phyloP scores from a whole-genome alignment of 148 eudicot species.

The Silene latifolia region DNA sequence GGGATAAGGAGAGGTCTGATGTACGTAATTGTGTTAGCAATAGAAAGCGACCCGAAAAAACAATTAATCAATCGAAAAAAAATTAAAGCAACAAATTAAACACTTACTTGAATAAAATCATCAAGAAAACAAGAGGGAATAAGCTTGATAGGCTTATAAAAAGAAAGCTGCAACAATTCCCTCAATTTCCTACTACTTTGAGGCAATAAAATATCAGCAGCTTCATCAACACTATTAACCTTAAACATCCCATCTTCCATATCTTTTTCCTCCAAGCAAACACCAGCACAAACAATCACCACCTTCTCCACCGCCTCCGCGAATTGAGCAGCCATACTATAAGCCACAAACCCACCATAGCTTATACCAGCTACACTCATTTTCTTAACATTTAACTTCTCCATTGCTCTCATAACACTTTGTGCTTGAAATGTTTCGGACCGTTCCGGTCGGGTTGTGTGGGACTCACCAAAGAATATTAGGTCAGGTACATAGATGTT shows the following conservation, averaged over 20 bases:
- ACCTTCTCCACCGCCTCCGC: slow-evolving; percentile 38
- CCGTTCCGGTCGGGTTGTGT: slow-evolving; percentile 42
- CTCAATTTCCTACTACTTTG: slow-evolving; percentile 43
- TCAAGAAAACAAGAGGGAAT: slow-evolving; percentile 49
- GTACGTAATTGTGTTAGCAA: no score
- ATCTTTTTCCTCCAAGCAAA: slow-evolving; percentile 50
- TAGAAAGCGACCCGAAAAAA: no score
- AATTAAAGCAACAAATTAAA: background rate
- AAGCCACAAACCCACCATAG: slow-evolving; percentile 62
- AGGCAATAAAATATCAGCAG: slow-evolving; percentile 36
- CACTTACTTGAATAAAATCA: slow-evolving; percentile 58
- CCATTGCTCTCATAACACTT: slow-evolving; percentile 37
- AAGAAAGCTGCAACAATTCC: slow-evolving; percentile 39
- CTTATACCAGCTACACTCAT: slow-evolving; percentile 52
- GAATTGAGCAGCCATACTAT: slow-evolving; percentile 50
- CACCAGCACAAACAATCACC: slow-evolving; percentile 41
- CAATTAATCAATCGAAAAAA: no score
- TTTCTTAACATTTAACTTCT: slow-evolving; percentile 22
- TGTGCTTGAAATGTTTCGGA: slow-evolving; percentile 54
- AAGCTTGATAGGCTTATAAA: slow-evolving; percentile 36
- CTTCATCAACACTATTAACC: slow-evolving; percentile 42
- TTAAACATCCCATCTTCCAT: slow-evolving; percentile 43
- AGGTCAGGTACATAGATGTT: slow-evolving; percentile 58
- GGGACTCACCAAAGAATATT: slow-evolving; percentile 51
- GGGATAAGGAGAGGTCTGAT: no score